Conservation (phyloP, 164 flowering plant species). For the Vitis riparia region DNA sequence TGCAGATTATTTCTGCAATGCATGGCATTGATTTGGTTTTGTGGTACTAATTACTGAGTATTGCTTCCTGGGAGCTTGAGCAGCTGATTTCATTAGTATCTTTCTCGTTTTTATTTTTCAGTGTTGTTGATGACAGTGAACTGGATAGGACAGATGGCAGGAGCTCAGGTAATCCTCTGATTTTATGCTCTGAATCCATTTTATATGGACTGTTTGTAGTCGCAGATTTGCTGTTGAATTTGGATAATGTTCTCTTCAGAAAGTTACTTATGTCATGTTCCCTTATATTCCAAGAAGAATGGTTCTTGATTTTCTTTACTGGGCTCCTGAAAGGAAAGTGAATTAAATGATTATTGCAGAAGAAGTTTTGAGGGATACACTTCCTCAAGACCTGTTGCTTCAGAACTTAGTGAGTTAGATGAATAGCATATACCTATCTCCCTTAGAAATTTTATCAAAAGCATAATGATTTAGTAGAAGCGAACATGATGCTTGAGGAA, state of each 20-base stretch:
- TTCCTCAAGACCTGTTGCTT: too few species aligned
- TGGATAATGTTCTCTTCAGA: neutral
- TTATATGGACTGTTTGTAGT: neutral
- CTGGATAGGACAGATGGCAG: constrained; percentile 22
- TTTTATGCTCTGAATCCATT: constrained; percentile 3
- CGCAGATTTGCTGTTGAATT: neutral
- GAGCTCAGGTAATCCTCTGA: constrained; percentile 53
- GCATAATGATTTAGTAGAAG: too few species aligned
- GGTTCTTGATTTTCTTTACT: too few species aligned
- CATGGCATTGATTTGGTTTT: neutral
- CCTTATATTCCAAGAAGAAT: neutral
- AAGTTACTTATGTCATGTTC: neutral
- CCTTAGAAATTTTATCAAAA: too few species aligned
- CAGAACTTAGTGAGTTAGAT: too few species aligned
- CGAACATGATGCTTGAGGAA: too few species aligned
- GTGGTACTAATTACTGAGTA: neutral
- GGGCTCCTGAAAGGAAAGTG: neutral
- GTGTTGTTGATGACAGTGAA: constrained; percentile 75
- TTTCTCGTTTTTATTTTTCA: constrained; percentile 29
- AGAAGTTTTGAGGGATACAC: too few species aligned
- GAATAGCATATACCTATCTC: too few species aligned
- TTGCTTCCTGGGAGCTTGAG: constrained; percentile 2
- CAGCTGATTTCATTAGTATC: neutral
- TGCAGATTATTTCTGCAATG: neutral
- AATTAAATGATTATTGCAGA: neutral